These are phyloP conservation scores for Colletotrichum musicola DNA, from an alignment of 2,329 filamentous ascomycete genomes.

Conservation along the genomic window DNA sequence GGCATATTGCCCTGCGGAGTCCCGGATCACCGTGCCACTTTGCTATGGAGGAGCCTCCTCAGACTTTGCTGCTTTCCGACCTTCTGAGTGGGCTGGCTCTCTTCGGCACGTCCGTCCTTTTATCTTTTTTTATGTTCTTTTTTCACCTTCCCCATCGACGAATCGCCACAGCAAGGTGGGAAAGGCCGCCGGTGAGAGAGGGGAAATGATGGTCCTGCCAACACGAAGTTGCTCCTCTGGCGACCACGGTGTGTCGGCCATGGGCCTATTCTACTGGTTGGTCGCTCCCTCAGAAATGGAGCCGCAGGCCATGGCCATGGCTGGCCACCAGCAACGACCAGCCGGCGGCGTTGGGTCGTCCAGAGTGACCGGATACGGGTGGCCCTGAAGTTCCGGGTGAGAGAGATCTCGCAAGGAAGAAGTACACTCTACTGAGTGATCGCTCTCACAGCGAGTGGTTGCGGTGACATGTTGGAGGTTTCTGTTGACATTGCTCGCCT, in stretches of 20 bases:
- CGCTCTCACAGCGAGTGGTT: too few relatives aligned
- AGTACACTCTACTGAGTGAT: too few relatives aligned
- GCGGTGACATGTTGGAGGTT: too few relatives aligned
- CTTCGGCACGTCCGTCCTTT: conserved; percentile 1
- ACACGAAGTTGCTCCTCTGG: conserved; percentile 20
- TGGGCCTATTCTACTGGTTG: conserved; percentile 21
- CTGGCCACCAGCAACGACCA: not conserved
- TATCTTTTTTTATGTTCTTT: not conserved
- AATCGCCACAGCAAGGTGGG: conserved; percentile 26
- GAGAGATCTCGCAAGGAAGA: too few relatives aligned
- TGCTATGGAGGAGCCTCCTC: conserved; percentile 22
- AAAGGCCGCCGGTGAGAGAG: conserved; percentile 1
- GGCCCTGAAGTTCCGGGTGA: too few relatives aligned
- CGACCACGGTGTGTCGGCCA: conserved; percentile 10
- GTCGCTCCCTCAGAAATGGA: conserved; percentile 5
- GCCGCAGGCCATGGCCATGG: conserved; percentile 14
- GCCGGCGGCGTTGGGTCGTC: not conserved
- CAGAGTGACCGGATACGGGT: too few relatives aligned
- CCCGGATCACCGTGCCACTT: conserved; percentile 29
- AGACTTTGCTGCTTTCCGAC: conserved; percentile 32
- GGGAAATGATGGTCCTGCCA: conserved; percentile 31
- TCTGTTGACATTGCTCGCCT: too few relatives aligned
- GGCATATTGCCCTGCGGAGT: conserved; percentile 36
- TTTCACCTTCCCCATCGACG: not conserved
- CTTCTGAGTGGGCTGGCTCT: conserved; percentile 18